Evolutionary conservation across 768 basidiomycete genomes (phyloP).

Genomic region (Kwoniella sp.): DNA sequence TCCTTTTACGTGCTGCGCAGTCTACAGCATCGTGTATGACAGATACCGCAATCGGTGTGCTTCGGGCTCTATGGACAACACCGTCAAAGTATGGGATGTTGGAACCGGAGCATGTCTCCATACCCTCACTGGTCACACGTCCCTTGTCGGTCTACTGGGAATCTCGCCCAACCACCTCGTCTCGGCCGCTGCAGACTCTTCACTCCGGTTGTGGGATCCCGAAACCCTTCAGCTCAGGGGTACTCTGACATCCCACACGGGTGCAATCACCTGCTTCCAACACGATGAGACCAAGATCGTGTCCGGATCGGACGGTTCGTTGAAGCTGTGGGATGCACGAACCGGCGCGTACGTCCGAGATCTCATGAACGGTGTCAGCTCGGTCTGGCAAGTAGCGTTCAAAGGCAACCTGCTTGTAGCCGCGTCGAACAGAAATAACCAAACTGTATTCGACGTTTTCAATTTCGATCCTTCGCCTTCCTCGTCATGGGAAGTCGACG

Average conservation of each 20-base stretch:
- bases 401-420: constrained; percentile 93
- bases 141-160: constrained; percentile 89
- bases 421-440: constrained; percentile 61
- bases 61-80: constrained; percentile 97
- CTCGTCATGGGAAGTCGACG: constrained; percentile 31
- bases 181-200: constrained; percentile 94
- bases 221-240: constrained; percentile 76
- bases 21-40: constrained; percentile 94
- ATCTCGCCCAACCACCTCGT: constrained; percentile 87
- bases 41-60: constrained; percentile 82
- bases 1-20: no score
- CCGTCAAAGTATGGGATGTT: constrained; percentile 92
- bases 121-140: constrained; percentile 85
- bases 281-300: constrained; percentile 97
- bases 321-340: constrained; percentile 96
- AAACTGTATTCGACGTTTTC: constrained; percentile 57
- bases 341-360: constrained; percentile 85
- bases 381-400: constrained; percentile 97
- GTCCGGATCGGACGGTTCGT: constrained; percentile 89
- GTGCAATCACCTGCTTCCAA: constrained; percentile 99
- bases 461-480: constrained; percentile 40
- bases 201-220: constrained; percentile 92
- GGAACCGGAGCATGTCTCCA: constrained; percentile 77
- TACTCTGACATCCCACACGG: constrained; percentile 84
- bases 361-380: constrained; percentile 83